Evolutionary conservation across 306 rosid species (phyloP), one percentile per base, ranked within the genome.

Genomic region (Geum urbanum): DNA sequence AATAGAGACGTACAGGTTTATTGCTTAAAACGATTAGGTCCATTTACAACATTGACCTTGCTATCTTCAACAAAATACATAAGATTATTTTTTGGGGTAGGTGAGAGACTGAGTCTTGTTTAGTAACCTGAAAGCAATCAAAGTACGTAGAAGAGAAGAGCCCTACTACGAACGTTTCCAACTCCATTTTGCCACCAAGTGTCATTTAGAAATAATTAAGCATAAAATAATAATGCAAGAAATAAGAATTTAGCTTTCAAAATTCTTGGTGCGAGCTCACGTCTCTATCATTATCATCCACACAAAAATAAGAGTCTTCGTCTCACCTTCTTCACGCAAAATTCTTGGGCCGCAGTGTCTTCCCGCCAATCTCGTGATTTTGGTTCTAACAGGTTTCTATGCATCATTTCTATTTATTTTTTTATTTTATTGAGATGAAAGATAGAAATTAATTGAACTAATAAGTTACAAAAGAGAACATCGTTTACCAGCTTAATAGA

Each of bases 101-200:
- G 83, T 78, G 70, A 35, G 76, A 82, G 76, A 82, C 50, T 46
- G 47, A 27, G 44, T 49, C 24, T 40, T 19, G 14, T 6, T 27
- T 13, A 13, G 70, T 35, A 20, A 39, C 18, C 7, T 12, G 7
- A 20, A 66, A 49, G 47, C 53, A 40, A 71, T 65, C 69, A 11
- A 77, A 55, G 37, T 2, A 32, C 37, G 37, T 32, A 32, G 37
- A 32, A 32, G 37, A 2, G 37, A 32, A 32, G 37, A 32, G 37
- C 37, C 37, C 37, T 32, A 32, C 37, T 32, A 32, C 37, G 24
- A 11, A 14, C 18, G 18, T 16, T 67, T 59, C 45, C 20, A 35
- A 59, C 22, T 35, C 1, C 65, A 59, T 24, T 15, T 15, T 45
- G 16, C 65, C 65, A 45, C 45, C 65, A 59, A 15, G 1, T 32